Conservation (phyloP, 148 eudicot species). For the Rhododendron ovatum region DNA sequence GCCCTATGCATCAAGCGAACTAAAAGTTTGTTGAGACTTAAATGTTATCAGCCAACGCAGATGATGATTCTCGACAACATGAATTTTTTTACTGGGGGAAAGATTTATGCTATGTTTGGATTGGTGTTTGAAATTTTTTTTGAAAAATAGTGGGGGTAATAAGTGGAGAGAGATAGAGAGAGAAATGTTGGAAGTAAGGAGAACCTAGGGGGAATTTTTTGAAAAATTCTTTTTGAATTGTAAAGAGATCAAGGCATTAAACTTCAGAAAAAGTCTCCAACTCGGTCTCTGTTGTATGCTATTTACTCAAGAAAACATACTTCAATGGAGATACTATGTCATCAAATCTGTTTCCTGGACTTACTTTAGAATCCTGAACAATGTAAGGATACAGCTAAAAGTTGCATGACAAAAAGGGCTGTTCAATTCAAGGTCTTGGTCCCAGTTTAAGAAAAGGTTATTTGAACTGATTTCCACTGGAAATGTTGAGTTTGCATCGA, state of each 20-base stretch:
- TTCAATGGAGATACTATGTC: not conserved
- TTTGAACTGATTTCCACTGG: not conserved
- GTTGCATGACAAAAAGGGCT: not conserved
- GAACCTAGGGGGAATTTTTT: too few species aligned
- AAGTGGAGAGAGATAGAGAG: too few species aligned
- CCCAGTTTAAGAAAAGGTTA: not conserved
- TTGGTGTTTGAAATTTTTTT: too few species aligned
- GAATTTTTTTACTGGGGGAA: not conserved
- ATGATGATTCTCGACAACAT: not conserved
- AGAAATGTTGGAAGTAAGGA: too few species aligned
- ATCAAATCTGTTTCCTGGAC: not conserved
- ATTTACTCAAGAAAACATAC: not conserved
- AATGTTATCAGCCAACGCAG: not conserved
- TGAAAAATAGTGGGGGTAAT: too few species aligned
- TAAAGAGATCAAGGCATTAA: too few species aligned
- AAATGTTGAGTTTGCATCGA: not conserved
- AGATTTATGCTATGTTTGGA: too few species aligned
- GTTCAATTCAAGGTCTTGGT: not conserved
- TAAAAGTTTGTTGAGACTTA: not conserved
- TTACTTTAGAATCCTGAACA: not conserved
- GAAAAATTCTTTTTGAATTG: too few species aligned
- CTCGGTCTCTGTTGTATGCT: not conserved
- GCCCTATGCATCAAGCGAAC: not conserved
- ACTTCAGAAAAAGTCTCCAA: not conserved
- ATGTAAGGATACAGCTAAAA: not conserved